These are phyloP conservation scores for Daldinia grandis DNA, from an alignment of 495 filamentous ascomycete genomes.

Conservation along the genomic window DNA sequence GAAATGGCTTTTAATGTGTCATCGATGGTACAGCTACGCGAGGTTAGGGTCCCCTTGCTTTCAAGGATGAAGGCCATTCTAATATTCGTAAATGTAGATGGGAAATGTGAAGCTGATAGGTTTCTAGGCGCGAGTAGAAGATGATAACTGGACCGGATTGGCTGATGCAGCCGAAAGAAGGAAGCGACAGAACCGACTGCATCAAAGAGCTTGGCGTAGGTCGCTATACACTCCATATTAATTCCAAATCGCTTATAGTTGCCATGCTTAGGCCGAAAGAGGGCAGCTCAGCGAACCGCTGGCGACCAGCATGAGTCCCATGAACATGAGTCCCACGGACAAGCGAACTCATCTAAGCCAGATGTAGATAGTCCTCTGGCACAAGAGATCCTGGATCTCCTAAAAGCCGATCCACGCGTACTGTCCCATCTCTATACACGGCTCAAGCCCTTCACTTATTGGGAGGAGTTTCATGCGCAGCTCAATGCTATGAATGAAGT, in stretches of 20 bases:
- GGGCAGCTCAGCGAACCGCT: constrained; percentile 13
- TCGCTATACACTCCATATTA: neutral
- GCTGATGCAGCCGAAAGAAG: constrained; percentile 36
- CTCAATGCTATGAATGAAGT: neutral
- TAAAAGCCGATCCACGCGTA: neutral
- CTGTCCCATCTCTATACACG: neutral
- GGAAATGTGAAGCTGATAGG: neutral
- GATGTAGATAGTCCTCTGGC: neutral
- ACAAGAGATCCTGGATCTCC: constrained; percentile 7
- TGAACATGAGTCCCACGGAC: neutral
- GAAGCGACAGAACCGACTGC: constrained; percentile 42
- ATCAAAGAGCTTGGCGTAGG: constrained; percentile 47
- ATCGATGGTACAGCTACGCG: constrained; percentile 31
- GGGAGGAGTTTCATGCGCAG: constrained; percentile 15
- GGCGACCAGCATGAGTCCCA: neutral
- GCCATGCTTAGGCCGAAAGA: constrained; percentile 31
- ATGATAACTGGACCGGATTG: constrained; percentile 46
- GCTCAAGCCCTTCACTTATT: constrained; percentile 21
- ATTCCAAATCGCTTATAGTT: neutral
- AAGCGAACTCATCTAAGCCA: neutral
- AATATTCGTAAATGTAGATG: neutral
- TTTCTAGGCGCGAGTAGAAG: constrained; percentile 32
- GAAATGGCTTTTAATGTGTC: constrained; percentile 16
- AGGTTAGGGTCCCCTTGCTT: constrained; percentile 21
- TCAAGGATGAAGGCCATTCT: neutral